Evolutionary conservation across 1,284 basidiomycete species (phyloP).

Genomic region (Cryptococcus sp.): DNA sequence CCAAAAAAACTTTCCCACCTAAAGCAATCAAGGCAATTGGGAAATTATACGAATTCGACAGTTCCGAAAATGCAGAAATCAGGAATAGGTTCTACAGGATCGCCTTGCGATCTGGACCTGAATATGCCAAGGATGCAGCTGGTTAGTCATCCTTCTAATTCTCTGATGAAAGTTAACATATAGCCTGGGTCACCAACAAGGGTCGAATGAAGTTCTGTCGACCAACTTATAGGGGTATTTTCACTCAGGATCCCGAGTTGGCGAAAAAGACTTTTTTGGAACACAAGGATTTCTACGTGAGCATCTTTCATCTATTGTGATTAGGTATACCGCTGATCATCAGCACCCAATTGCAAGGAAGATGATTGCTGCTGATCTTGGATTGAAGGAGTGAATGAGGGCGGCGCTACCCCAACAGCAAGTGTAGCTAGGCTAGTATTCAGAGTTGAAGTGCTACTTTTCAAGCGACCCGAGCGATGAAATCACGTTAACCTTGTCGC

Average conservation of each 20-base stretch:
- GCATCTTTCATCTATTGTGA: slow-evolving; percentile 9
- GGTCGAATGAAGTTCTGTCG: slow-evolving; percentile 53
- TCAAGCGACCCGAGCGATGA: too few species aligned
- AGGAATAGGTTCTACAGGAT: slow-evolving; percentile 52
- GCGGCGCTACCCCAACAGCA: too few species aligned
- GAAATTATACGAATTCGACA: slow-evolving; percentile 47
- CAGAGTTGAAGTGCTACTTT: too few species aligned
- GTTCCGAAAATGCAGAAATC: slow-evolving; percentile 51
- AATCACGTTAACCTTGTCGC: too few species aligned
- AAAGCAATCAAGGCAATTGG: slow-evolving; percentile 44
- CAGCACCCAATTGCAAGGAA: slow-evolving; percentile 48
- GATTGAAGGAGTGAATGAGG: too few species aligned
- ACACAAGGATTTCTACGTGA: slow-evolving; percentile 51
- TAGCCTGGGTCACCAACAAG: slow-evolving; percentile 51
- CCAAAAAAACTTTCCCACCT: slow-evolving; percentile 36
- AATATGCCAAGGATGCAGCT: slow-evolving; percentile 50
- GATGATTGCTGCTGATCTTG: slow-evolving; percentile 47
- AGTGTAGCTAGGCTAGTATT: too few species aligned
- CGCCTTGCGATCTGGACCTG: slow-evolving; percentile 49
- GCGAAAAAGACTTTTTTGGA: slow-evolving; percentile 51
- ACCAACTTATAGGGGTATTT: slow-evolving; percentile 49
- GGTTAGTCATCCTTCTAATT: slow-evolving; percentile 23
- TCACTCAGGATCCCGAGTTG: slow-evolving; percentile 49
- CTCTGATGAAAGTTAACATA: neutral
- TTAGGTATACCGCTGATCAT: neutral